Conservation (phyloP, 140 eudicot species). For the Anethum foeniculum region DNA sequence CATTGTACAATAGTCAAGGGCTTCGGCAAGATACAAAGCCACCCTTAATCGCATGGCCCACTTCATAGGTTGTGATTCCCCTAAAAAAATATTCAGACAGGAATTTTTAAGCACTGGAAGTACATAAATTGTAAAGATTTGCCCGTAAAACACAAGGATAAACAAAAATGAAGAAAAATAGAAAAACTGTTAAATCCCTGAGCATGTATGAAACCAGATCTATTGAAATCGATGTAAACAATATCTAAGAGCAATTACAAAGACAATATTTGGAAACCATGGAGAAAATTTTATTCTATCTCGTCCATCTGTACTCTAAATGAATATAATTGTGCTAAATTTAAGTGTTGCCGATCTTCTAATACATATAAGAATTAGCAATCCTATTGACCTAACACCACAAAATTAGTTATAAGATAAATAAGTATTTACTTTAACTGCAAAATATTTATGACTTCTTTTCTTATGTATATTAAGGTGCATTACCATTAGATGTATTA, state of each 20-base stretch:
- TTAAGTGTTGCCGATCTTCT: background rate
- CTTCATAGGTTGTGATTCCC: constrained; percentile 97
- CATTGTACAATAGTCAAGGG: constrained; percentile 82
- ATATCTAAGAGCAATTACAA: background rate
- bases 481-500: background rate
- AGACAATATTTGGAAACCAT: background rate
- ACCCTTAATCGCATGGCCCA: constrained; percentile 98
- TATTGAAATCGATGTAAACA: background rate
- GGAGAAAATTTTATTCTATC: background rate
- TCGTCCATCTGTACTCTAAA: background rate
- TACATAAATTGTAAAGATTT: no score
- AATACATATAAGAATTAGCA: background rate
- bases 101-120: background rate
- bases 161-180: background rate
- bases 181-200: background rate
- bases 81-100: constrained; percentile 34
- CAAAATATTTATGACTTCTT: background rate
- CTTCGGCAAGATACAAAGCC: constrained; percentile 78
- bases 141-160: background rate
- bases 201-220: background rate
- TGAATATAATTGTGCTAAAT: background rate
- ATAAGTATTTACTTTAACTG: background rate
- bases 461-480: background rate
- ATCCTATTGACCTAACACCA: background rate
- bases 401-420: background rate